Conservation (phyloP, 176 grass and related monocot genomes). For the Paspalum notatum region DNA sequence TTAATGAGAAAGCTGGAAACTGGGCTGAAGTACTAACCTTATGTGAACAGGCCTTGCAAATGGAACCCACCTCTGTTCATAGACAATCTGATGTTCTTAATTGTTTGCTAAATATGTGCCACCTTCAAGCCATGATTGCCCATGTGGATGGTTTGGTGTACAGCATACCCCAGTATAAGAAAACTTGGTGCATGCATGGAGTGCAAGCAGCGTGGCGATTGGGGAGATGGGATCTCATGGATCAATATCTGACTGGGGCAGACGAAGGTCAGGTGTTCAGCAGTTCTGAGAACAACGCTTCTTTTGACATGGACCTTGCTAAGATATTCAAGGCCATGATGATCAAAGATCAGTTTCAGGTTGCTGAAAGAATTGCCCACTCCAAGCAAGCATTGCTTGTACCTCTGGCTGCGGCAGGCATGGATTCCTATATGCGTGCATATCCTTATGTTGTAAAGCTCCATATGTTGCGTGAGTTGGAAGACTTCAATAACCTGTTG, state of each 20-base stretch:
- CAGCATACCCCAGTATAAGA: conserved; percentile 79
- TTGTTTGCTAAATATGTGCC: conserved; percentile 95
- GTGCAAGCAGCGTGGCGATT: conserved; percentile 96
- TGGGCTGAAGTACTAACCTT: conserved; percentile 95
- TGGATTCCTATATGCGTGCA: conserved; percentile 98
- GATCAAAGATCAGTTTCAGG: conserved; percentile 81
- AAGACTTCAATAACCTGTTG: conserved; percentile 84
- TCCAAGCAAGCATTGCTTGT: conserved; percentile 90
- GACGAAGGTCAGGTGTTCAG: conserved; percentile 62
- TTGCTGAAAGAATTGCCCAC: conserved; percentile 77
- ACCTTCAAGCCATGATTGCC: conserved; percentile 93
- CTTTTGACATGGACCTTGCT: conserved; percentile 95
- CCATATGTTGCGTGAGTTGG: conserved; percentile 91
- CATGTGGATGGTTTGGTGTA: conserved; percentile 89
- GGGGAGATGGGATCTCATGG: conserved; percentile 97
- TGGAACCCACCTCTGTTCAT: conserved; percentile 88
- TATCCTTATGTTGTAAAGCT: conserved; percentile 98
- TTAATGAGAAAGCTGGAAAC: conserved; percentile 95
- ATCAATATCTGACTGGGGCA: conserved; percentile 77
- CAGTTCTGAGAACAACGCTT: conserved; percentile 70
- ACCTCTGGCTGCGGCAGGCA: conserved; percentile 91
- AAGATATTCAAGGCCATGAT: conserved; percentile 99
- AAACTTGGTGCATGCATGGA: conserved; percentile 97
- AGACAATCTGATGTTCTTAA: conserved; percentile 98
- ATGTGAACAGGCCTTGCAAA: conserved; percentile 95